Evolutionary conservation across 1,284 basidiomycete genomes (phyloP), one percentile per base, ranked within the genome.

Genomic region (Singerocomus inundabilis): DNA sequence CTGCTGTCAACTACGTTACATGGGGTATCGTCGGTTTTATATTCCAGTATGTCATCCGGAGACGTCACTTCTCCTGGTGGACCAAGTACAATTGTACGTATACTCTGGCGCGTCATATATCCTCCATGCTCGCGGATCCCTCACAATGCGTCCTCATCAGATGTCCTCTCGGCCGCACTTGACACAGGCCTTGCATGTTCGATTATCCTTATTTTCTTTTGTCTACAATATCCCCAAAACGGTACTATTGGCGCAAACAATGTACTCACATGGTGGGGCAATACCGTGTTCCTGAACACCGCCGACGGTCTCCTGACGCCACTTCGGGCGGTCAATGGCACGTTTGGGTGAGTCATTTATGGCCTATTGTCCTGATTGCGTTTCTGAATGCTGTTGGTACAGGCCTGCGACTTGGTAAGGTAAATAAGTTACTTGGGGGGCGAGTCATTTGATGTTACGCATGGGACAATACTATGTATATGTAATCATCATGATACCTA

Each of bases 21-120:
- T 78, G 76, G 76, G 70, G 68, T n/a, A 71, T 77, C 48, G 72
- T 77, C 35, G 76, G 76, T 7, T 78, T 77, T 59, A 66, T 76
- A 47, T 81, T 82, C 72, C 77, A 83, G 66, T 82, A 76, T 52
- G 56, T 77, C 58, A 74, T 79, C 50, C 72, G 78, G 32, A 67
- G 76, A 49, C 70, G 73, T 26, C 62, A 77, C 55, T 79, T 79
- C 57, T 64, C 70, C 21, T 80, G 78, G 78, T 80, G 79, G 78
- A 71, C 75, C 7, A 75, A 78, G 64, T 83, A 81, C 64, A 80
- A 80, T 61, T 80, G 66, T 65, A 36, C 35, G 36, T 42, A 15
- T 33, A 6, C 6, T 7, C 3, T 4, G 6, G 21, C 24, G n/a
- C n/a, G n/a, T 39, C 12, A 12, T 15, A 13, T 4, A 4, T 25